A percentile compares a stretch with the other conserved stretches of the same genome.
Conservation (phyloP, 352 stramenopile species). For the Phytophthora chlamydospora region DNA sequence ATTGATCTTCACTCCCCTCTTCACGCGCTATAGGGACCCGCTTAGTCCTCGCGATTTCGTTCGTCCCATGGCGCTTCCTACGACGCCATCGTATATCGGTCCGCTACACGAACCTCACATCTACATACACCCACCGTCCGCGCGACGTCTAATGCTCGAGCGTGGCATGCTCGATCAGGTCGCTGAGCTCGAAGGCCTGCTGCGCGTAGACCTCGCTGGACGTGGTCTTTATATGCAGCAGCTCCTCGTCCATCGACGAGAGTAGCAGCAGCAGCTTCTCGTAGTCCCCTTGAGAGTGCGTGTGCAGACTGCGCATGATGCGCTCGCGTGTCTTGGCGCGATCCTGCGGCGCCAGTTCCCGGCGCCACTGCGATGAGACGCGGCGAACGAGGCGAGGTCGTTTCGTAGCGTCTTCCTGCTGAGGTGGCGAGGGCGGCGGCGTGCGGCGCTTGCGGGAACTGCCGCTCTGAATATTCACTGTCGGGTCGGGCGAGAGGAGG, state of each 20-base stretch:
- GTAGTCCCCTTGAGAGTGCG: slow-evolving; percentile 64
- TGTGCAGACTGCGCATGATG: slow-evolving; percentile 64
- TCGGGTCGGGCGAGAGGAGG: slow-evolving; percentile 30
- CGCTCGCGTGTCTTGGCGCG: slow-evolving; percentile 65
- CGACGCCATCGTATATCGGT: slow-evolving; percentile 21
- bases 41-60: slow-evolving; percentile 29
- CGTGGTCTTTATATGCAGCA: slow-evolving; percentile 76
- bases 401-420: slow-evolving; percentile 24
- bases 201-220: slow-evolving; percentile 72
- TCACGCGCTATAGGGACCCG: slow-evolving; percentile 17
- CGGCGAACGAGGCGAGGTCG: slow-evolving; percentile 50
- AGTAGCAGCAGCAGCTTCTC: slow-evolving; percentile 69
- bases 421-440: slow-evolving; percentile 16
- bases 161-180: slow-evolving; percentile 55
- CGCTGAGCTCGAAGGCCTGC: slow-evolving; percentile 57
- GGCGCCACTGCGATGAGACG: slow-evolving; percentile 59
- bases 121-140: slow-evolving; percentile 23
- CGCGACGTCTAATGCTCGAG: slow-evolving; percentile 42
- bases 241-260: slow-evolving; percentile 77
- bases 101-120: slow-evolving; percentile 24
- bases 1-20: slow-evolving; percentile 19
- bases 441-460: slow-evolving; percentile 27
- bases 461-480: slow-evolving; percentile 15
- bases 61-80: slow-evolving; percentile 34
- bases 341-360: slow-evolving; percentile 60